Evolutionary conservation across 2,329 filamentous ascomycete species (phyloP), one percentile per base, ranked within the genome.

Genomic region (Albophoma yamanashiensis): DNA sequence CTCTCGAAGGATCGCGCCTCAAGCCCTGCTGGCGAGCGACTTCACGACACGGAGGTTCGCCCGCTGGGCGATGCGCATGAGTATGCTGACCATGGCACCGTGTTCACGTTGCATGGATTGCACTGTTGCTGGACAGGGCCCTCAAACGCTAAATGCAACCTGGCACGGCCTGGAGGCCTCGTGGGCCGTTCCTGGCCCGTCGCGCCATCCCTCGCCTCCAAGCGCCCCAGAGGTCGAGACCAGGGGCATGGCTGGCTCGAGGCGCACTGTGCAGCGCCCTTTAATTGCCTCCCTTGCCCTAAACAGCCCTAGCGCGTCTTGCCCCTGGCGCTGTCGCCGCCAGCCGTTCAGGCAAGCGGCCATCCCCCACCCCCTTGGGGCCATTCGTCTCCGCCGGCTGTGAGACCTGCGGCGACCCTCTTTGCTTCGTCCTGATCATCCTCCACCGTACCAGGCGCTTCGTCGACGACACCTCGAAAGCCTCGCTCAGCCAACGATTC

Each of bases 381-480:
- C 22, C 53, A 27, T 22, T 53, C 55, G 62, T 58, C 60, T 60
- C 62, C 59, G 63, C 62, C 47, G 11, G n/a, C 47, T 53, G 62
- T 62, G 60, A 62, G 61, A 64, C 63, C 61, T 61, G 62, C 60
- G 42, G 55, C 55, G 63, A 58, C 62, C 43, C 57, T 62, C 58
- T 59, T 55, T 62, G 55, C 60, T 57, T 62, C 59, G 56, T 60
- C 45, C 50, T 57, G 52, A 56, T 25, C 45, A 50, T 60, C 58
- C 47, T 63, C 59, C 59, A 43, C 56, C 58, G 31, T 58, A 50
- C 57, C 55, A 56, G 40, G 27, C 38, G 40, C 38, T 39, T 47
- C 31, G 15, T 55, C 53, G 25, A 57, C 61, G 58, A 31, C 43
- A 34, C n/a, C 55, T 34, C 52, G 20, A 9, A 38, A 22, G 36